These are phyloP conservation scores for Paramecium tetraurelia DNA, from an alignment of 73 alveolate genomes.

Conservation along the genomic window DNA sequence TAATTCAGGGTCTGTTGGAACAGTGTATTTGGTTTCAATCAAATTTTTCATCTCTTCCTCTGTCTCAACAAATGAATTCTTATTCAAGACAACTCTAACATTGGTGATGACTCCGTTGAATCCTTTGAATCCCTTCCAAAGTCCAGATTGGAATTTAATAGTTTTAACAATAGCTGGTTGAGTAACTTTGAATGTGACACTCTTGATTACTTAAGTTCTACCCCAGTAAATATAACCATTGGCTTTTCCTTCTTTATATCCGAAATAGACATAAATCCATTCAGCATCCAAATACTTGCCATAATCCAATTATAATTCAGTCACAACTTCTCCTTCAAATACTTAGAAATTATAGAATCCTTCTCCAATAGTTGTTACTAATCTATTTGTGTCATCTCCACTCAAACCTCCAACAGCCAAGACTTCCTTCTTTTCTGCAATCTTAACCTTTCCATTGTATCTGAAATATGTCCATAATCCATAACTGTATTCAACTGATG, in stretches of 20 bases:
- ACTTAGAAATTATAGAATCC: constrained; percentile 20
- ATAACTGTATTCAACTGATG: constrained; percentile 11
- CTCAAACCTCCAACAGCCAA: neutral
- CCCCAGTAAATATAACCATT: neutral
- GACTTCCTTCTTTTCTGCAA: neutral
- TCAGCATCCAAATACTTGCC: constrained; percentile 30
- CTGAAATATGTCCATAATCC: constrained; percentile 45
- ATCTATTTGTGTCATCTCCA: constrained; percentile 7
- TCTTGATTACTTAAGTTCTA: neutral
- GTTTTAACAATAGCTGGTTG: neutral
- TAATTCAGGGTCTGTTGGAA: neutral
- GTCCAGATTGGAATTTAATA: neutral
- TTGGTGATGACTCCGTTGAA: constrained; percentile 20
- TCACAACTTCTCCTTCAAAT: neutral
- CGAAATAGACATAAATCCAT: constrained; percentile 19
- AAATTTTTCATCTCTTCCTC: neutral
- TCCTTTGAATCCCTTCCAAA: neutral
- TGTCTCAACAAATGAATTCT: neutral
- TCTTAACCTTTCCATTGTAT: neutral
- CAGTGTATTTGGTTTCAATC: neutral
- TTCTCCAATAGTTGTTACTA: neutral
- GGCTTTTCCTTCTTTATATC: constrained; percentile 24
- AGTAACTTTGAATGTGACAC: neutral
- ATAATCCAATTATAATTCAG: neutral
- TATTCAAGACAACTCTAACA: neutral